Percentiles rank a stretch among this genome's conserved stretches.
These are phyloP conservation scores for Coemansia aciculifera DNA, from an alignment of 192 early-diverging fungal species.

Conservation along the genomic window DNA sequence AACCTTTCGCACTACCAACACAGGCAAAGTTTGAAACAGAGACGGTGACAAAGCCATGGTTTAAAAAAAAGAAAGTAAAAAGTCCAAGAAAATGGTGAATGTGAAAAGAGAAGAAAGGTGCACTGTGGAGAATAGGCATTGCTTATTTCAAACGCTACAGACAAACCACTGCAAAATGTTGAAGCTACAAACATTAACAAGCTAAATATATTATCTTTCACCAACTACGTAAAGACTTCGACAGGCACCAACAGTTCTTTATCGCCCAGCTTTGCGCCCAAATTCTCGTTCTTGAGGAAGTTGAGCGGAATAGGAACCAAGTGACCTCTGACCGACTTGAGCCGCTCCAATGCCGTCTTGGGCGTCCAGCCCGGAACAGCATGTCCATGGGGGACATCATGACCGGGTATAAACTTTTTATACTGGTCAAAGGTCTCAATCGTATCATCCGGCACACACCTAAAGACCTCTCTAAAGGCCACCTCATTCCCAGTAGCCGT, in stretches of 20 bases:
- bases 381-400: constrained; percentile 47
- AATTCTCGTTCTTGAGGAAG: constrained; percentile 52
- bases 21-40: neutral
- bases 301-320: constrained; percentile 54
- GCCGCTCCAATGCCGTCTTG: constrained; percentile 30
- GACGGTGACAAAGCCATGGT: neutral
- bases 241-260: constrained; percentile 53
- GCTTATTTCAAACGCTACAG: neutral
- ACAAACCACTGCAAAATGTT: neutral
- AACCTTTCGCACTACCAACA: neutral
- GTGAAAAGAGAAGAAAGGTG: too few species aligned
- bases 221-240: constrained; percentile 51
- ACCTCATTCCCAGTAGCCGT: constrained; percentile 68
- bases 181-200: neutral
- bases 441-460: constrained; percentile 83
- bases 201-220: neutral
- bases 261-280: constrained; percentile 53
- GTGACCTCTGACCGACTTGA: constrained; percentile 47
- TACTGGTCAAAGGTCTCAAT: constrained; percentile 64
- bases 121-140: too few species aligned
- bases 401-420: constrained; percentile 50
- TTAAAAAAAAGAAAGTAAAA: too few species aligned
- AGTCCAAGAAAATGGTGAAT: too few species aligned
- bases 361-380: constrained; percentile 25
- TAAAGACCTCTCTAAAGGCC: constrained; percentile 78